phyloP scores from a whole-genome alignment of 768 basidiomycete species.

The Boletus patriciae region DNA sequence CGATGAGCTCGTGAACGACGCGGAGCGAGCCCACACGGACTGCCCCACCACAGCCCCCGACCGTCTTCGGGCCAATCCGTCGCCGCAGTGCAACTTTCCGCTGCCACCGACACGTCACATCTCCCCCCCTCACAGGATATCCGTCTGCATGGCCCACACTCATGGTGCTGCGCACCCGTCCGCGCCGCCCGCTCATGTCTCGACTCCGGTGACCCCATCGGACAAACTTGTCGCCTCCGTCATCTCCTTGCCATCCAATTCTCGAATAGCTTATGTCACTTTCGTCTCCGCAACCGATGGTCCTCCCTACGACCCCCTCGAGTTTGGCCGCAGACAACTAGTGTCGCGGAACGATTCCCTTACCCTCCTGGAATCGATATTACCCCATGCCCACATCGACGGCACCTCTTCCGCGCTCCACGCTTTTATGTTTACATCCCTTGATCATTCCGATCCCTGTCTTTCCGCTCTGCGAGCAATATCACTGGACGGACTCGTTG shows the following conservation, averaged over 20 bases:
- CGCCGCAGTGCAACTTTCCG: background rate
- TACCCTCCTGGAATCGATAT: constrained; percentile 48
- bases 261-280: constrained; percentile 47
- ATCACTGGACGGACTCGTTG: constrained; percentile 48
- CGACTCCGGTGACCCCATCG: constrained; percentile 35
- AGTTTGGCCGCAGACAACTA: constrained; percentile 54
- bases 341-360: constrained; percentile 39
- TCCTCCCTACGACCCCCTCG: constrained; percentile 44
- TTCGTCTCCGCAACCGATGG: constrained; percentile 37
- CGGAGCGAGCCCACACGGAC: constrained; percentile 14
- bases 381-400: constrained; percentile 51
- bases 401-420: constrained; percentile 49
- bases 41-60: background rate
- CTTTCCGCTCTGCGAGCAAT: constrained; percentile 38
- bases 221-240: constrained; percentile 48
- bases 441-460: constrained; percentile 31
- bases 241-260: constrained; percentile 44
- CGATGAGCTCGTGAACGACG: constrained; percentile 29
- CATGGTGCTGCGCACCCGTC: constrained; percentile 17
- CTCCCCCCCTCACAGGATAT: background rate
- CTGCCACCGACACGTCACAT: constrained; percentile 1
- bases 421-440: constrained; percentile 53
- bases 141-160: constrained; percentile 29
- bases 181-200: constrained; percentile 11
- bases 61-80: background rate